A percentile compares a stretch with the other conserved stretches of the same genome.
Evolutionary conservation across 768 basidiomycete genomes (phyloP).

Genomic region (Russula griseocarnosa): DNA sequence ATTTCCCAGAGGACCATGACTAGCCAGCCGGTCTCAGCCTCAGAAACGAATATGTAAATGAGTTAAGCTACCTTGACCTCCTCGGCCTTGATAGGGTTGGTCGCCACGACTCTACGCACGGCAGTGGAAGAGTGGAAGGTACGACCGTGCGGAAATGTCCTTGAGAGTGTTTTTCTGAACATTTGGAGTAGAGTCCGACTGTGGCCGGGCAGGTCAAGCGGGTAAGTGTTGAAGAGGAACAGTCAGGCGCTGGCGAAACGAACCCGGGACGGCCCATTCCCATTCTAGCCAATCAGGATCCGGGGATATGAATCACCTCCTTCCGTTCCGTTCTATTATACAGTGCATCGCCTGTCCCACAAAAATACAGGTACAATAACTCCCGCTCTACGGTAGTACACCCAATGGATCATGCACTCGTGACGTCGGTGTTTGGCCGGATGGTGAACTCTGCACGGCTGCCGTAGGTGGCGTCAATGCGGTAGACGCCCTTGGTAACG

Average conservation of each 20-base stretch:
- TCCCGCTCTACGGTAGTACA: constrained; percentile 30
- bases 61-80: constrained; percentile 64
- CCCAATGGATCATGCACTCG: constrained; percentile 33
- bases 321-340: background rate
- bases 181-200: constrained; percentile 37
- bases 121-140: constrained; percentile 65
- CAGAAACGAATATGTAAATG: constrained; percentile 12
- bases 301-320: constrained; percentile 6
- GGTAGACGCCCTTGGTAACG: constrained; percentile 48
- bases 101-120: constrained; percentile 57
- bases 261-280: background rate
- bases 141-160: constrained; percentile 46
- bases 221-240: background rate
- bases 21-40: constrained; percentile 33
- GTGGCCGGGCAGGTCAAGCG: constrained; percentile 28
- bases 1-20: constrained; percentile 82
- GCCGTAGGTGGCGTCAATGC: constrained; percentile 15
- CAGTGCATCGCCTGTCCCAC: background rate
- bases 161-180: constrained; percentile 62
- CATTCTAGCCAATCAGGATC: constrained; percentile 26
- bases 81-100: constrained; percentile 74
- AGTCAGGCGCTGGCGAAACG: background rate
- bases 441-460: constrained; percentile 19
- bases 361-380: constrained; percentile 4
- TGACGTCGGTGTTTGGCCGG: constrained; percentile 29